phyloP scores from a whole-genome alignment of 352 stramenopile species.

The Vaucheria bursata region DNA sequence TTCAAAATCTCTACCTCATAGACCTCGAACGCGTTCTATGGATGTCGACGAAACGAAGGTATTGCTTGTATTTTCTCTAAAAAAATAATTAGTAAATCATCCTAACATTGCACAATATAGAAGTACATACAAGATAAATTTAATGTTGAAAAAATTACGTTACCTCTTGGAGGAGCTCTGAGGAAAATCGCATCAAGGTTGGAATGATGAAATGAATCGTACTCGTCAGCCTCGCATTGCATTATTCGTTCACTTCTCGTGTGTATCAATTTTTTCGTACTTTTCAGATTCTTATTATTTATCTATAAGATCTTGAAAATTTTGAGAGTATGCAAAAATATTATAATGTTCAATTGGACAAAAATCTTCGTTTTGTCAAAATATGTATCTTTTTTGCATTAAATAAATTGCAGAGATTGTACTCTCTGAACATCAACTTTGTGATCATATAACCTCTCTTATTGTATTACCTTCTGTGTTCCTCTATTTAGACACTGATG shows the following conservation, averaged over 20 bases:
- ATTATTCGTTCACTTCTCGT: background rate
- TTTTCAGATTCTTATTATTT: background rate
- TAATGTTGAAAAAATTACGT: constrained; percentile 4
- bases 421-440: background rate
- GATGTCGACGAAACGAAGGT: constrained; percentile 13
- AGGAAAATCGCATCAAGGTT: constrained; percentile 6
- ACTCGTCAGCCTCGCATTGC: background rate
- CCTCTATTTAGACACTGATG: background rate
- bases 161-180: background rate
- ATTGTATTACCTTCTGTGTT: background rate
- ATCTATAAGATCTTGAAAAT: background rate
- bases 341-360: background rate
- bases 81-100: background rate
- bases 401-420: background rate
- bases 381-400: background rate
- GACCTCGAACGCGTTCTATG: constrained; percentile 36
- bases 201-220: background rate
- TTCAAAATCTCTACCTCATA: constrained; percentile 6
- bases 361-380: background rate
- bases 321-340: background rate
- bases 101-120: no score
- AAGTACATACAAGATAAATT: background rate
- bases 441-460: background rate
- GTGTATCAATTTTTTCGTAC: background rate
- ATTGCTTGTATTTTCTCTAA: background rate